A percentile compares a stretch with the other conserved stretches of the same genome.
Conservation (phyloP, 169 alveolate species). For the Plasmodium knowlesi region DNA sequence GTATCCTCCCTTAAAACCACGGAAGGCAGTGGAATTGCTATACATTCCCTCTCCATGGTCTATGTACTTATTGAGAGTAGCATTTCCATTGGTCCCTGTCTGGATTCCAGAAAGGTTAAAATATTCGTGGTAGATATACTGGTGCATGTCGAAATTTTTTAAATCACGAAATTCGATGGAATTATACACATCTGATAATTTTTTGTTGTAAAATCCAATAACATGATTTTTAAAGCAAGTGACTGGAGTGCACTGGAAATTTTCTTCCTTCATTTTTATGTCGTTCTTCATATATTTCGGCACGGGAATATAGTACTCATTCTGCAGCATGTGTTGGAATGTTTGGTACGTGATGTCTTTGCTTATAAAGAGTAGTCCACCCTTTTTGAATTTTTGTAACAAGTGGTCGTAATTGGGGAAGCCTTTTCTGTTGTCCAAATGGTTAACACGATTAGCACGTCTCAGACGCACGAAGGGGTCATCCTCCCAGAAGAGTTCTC, state of each 20-base stretch:
- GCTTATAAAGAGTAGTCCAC: conserved; percentile 26
- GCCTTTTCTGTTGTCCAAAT: not conserved
- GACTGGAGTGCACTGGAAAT: conserved; percentile 40
- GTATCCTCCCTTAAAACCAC: conserved; percentile 64
- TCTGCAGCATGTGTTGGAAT: conserved; percentile 47
- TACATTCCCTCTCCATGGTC: not conserved
- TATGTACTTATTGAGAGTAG: conserved; percentile 9
- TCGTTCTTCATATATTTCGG: conserved; percentile 74
- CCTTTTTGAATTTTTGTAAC: conserved; percentile 21
- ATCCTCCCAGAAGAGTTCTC: not conserved
- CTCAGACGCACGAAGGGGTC: conserved; percentile 24
- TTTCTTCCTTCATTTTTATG: conserved; percentile 38
- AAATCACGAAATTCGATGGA: conserved; percentile 31
- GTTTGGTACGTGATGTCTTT: conserved; percentile 47
- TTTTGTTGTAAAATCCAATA: conserved; percentile 59
- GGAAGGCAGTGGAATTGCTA: not conserved
- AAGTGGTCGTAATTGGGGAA: conserved; percentile 4
- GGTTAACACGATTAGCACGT: not conserved
- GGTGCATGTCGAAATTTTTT: conserved; percentile 64
- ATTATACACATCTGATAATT: conserved; percentile 38
- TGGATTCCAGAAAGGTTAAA: conserved; percentile 11
- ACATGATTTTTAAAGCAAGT: conserved; percentile 58
- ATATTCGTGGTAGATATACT: conserved; percentile 36
- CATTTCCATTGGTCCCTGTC: not conserved
- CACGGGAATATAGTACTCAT: conserved; percentile 70